Evolutionary conservation across 352 stramenopile species (phyloP), one percentile per base, ranked within the genome.

Genomic region (Lagenidium sp.): DNA sequence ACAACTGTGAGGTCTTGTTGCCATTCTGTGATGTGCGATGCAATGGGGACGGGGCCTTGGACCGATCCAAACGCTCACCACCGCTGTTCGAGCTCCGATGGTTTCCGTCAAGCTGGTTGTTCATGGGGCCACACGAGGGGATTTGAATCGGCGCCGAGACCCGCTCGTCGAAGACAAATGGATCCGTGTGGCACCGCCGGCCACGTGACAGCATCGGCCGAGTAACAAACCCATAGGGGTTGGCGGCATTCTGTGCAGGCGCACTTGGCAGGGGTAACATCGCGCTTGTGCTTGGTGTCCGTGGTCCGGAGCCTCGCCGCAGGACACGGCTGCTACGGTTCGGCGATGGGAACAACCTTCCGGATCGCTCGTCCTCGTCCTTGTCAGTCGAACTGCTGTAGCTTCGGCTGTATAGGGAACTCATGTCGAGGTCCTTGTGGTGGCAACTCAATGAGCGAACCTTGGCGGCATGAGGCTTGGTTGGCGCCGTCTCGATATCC

Each of bases 121-220:
- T 43, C 16, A 45, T 29, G 16, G 29, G 19, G 2, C 20, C 20
- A 1, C 50, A 44, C 8, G 43, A 75, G 10, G 72, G 76, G 45
- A 85, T 85, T 53, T 75, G 50, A 35, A 88, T 85, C 11, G 72
- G 76, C 12, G 70, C 63, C 19, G 76, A 85, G 40, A 75, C 48
- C 16, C 50, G 63, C 20, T 72, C 63, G 15, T 68, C 57, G 2
- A 67, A 16, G 36, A 46, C 25, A 7, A 63, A 47, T 54, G 65
- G 56, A 46, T 65, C 54, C 0, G 57, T 67, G 47, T 71, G 55
- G 42, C 57, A 67, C 6, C 57, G 55, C 3, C 57, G 50, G 5
- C 41, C 55, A 19, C 59, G 59, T 19, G 59, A 44, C 11, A 68
- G 26, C 1, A 29, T 36, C 3, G 59, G 46, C 15, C 50, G 50